A percentile compares a stretch with the other conserved stretches of the same genome.
phyloP scores from a whole-genome alignment of 768 basidiomycete genomes.

The Lentinula lateritia region DNA sequence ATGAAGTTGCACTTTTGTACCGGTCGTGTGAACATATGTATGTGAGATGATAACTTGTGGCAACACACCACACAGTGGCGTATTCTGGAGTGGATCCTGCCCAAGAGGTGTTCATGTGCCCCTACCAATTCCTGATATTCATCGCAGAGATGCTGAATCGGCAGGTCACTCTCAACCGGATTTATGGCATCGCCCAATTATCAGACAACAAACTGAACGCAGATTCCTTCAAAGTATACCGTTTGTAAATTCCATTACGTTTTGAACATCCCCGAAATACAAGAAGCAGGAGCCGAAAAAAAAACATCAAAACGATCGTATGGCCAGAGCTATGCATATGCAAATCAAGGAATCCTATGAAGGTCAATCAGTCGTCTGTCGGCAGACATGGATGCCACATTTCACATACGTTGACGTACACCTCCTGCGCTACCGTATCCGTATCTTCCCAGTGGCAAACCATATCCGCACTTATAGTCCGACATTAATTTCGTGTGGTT shows the following conservation, averaged over 20 bases:
- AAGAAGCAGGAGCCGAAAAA: slow-evolving; percentile 3
- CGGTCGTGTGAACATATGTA: too few species aligned
- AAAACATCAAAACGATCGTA: slow-evolving; percentile 32
- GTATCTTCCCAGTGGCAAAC: slow-evolving; percentile 87
- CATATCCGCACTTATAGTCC: slow-evolving; percentile 59
- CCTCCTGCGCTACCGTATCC: slow-evolving; percentile 72
- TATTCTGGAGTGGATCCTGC: too few species aligned
- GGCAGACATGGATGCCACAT: background rate
- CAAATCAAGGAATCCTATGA: slow-evolving; percentile 66
- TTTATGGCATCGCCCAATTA: too few species aligned
- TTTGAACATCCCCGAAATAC: slow-evolving; percentile 11
- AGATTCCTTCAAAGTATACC: too few species aligned
- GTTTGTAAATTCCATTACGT: background rate
- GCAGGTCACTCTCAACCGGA: too few species aligned
- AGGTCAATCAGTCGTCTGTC: background rate
- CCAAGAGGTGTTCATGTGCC: background rate
- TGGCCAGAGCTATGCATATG: slow-evolving; percentile 58
- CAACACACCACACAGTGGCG: too few species aligned
- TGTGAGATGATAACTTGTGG: too few species aligned
- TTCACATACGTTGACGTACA: slow-evolving; percentile 67
- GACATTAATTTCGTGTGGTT: background rate
- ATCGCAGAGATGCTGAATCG: background rate
- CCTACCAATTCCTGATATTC: background rate
- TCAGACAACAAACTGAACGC: too few species aligned
- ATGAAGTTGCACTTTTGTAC: too few species aligned